Evolutionary conservation across 2,329 filamentous ascomycete genomes (phyloP).

Genomic region (Aureobasidium musti): DNA sequence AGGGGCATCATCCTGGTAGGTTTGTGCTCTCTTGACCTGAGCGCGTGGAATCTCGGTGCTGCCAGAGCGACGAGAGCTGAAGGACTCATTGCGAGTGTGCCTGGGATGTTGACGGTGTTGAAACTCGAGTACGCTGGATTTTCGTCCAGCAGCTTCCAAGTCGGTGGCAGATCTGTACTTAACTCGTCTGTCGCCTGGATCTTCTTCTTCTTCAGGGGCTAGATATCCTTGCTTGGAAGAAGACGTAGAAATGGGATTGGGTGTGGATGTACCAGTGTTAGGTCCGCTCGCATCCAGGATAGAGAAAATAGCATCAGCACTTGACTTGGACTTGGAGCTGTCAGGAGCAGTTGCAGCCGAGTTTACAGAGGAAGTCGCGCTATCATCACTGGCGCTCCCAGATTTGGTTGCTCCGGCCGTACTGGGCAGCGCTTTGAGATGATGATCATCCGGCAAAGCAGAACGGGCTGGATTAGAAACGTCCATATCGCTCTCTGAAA

Average conservation of each 20-base stretch:
- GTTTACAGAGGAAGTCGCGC: slow-evolving; percentile 12
- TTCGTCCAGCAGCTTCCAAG: background rate
- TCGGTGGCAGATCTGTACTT: slow-evolving; percentile 26
- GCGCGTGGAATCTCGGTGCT: slow-evolving; percentile 22
- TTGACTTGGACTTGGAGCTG: background rate
- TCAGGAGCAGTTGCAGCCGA: slow-evolving; percentile 15
- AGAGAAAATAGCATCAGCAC: slow-evolving; percentile 7
- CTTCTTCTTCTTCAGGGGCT: slow-evolving; percentile 1
- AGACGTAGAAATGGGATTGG: background rate
- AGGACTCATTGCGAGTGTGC: slow-evolving; percentile 22
- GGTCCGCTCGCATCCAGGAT: background rate
- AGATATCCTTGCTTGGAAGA: slow-evolving; percentile 10
- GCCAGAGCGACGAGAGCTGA: slow-evolving; percentile 24
- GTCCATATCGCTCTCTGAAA: slow-evolving; percentile 21
- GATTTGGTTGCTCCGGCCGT: background rate
- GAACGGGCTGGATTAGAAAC: background rate
- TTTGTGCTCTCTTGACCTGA: slow-evolving; percentile 10
- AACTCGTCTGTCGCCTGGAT: slow-evolving; percentile 10
- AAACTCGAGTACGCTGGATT: background rate
- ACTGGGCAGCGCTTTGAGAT: background rate
- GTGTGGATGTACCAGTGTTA: slow-evolving; percentile 4
- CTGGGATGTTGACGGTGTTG: slow-evolving; percentile 12
- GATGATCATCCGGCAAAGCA: background rate
- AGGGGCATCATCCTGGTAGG: slow-evolving; percentile 7
- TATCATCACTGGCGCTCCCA: slow-evolving; percentile 4